Evolutionary conservation across 495 filamentous ascomycete genomes (phyloP), one percentile per base, ranked within the genome.

Genomic region (Penicillium cinerascens): DNA sequence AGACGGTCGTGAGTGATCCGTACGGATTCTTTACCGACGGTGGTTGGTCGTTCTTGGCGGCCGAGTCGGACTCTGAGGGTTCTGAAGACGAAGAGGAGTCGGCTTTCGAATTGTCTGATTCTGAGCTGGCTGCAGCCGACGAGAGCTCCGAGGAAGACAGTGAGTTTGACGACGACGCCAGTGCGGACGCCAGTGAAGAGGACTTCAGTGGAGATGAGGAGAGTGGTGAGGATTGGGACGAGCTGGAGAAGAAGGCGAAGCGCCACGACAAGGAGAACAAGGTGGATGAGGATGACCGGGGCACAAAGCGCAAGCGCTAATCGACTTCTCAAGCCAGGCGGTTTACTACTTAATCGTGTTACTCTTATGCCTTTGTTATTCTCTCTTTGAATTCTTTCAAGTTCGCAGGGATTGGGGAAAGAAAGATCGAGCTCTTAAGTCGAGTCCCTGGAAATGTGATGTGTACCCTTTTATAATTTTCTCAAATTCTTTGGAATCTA

Each of bases 1-100:
- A 99, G 77, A 99, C 95, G 0, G 91, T 99, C 16, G 89, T 86
- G 27, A 83, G 87, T 37, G 88, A 99, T 67, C 89, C 95, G 7
- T 92, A 97, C 61, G 82, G 85, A 50, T 99, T 99, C 82, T 99
- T 96, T 67, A 79, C 77, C 25, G 92, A 97, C 61, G 95, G 95
- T 23, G 95, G 95, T 21, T 99, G 95, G 95, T 86, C 84, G 13
- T 97, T 97, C 83, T 67, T 99, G 48, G 81, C 83, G 26, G 87
- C 86, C 48, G 92, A 97, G 37, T 89, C 85, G 1, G 95, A 97
- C 58, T 88, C 87, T 4, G 91, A 96, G 42, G 91, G 75, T 0
- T 84, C 84, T 0, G 85, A 88, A 16, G 88, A 92, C 61, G 85
- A 88, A 49, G 90, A 97, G 70, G 95, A 97, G 66, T 88, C 83